Base-by-base conservation (phyloP, 495 filamentous ascomycete species). In the Hypoxylon trugodes region DNA sequence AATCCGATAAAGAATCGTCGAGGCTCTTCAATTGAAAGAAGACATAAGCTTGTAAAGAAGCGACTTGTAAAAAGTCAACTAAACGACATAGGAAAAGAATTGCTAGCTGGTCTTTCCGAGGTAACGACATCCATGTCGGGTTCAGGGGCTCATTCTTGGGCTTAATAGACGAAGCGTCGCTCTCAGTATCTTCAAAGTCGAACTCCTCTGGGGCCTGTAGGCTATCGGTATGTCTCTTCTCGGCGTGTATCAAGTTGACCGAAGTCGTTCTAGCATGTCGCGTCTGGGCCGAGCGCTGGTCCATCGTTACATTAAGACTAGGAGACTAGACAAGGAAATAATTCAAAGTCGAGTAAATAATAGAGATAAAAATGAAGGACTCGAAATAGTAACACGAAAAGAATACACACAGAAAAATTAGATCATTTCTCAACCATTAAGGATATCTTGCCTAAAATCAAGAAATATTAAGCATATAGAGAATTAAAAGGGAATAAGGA, bases 11-110 rank as follows among this genome's bases (percentile, higher is more conserved):
- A n/a, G 74, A 79, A 50, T 71, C 64, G 33, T 87, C 81, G 61
- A 88, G 86, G 32, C 84, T 87, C 61, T 85, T 85, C 41, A 88
- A 79, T 73, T 87, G 84, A 51, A 85, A 87, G 74, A 87, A 88
- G 81, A 89, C 85, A 73, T 89, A 90, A 3, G 86, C 75, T 43
- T 78, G 67, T 43, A 80, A 43, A 48, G 76, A 75, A 12, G 77
- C 76, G 56, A 79, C 74, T 69, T 79, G 77, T 45, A 80, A 73
- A 54, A 80, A 80, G 59, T 82, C 80, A 54, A 79, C 79, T 16
- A 82, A 75, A 21, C 80, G 80, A n/a, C 73, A 78, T 15, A 77
- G 48, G 32, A 76, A 74, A n/a, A 82, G 73, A 45, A 82, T 79
- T 61, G 72, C 69, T 7, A 82, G 54, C 65, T 82, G 80, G 43